These are phyloP conservation scores for Teratosphaeria epicoccoides DNA, from an alignment of 2,329 filamentous ascomycete genomes.

Conservation along the genomic window DNA sequence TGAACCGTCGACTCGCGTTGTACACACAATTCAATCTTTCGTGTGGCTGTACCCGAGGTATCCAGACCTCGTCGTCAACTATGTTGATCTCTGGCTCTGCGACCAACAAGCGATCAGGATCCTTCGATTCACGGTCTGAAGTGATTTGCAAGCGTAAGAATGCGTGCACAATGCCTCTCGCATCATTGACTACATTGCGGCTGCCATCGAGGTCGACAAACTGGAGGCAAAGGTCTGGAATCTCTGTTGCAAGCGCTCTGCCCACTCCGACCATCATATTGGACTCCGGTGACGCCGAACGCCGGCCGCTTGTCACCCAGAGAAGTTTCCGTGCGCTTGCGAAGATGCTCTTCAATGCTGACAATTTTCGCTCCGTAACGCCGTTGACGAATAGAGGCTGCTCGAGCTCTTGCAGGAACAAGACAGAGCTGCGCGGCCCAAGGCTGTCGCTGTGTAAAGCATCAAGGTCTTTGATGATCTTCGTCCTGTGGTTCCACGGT, in stretches of 20 bases:
- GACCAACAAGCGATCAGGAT: too few species aligned
- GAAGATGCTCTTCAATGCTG: neutral
- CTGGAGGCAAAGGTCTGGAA: neutral
- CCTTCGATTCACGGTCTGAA: too few species aligned
- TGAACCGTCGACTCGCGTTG: too few species aligned
- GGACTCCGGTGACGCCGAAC: neutral
- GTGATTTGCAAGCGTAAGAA: too few species aligned
- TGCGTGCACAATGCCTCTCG: neutral
- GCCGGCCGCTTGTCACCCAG: neutral
- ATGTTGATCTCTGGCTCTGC: too few species aligned
- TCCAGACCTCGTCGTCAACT: too few species aligned
- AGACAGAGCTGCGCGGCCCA: neutral
- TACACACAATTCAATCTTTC: too few species aligned
- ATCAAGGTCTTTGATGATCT: neutral
- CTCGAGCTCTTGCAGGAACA: neutral
- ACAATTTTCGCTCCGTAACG: neutral
- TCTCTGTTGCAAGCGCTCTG: neutral
- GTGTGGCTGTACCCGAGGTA: too few species aligned
- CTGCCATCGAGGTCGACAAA: neutral
- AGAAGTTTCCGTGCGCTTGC: neutral
- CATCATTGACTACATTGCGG: neutral
- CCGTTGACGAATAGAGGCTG: neutral
- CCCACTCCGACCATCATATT: neutral
- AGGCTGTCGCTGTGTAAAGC: neutral
- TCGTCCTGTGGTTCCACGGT: neutral